phyloP scores from a whole-genome alignment of 768 basidiomycete genomes.

The Cystobasidiopsis lactophilus region DNA sequence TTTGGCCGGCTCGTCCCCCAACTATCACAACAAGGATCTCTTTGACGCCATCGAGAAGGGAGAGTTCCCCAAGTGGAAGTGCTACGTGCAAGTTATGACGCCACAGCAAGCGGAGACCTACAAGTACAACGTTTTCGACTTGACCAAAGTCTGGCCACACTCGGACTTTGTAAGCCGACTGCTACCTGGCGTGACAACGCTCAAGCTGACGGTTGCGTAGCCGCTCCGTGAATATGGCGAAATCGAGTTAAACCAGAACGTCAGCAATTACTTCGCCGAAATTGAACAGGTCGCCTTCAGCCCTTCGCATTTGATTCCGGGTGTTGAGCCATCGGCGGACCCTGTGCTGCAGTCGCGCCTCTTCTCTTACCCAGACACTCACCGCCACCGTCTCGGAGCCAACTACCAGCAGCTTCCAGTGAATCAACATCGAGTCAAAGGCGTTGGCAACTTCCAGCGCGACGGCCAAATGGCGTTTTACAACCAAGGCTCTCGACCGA shows the following conservation, averaged over 20 bases:
- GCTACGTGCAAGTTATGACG: constrained; percentile 61
- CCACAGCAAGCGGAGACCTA: constrained; percentile 70
- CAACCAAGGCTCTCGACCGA: constrained; percentile 65
- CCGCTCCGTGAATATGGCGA: constrained; percentile 27
- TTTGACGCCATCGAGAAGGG: constrained; percentile 28
- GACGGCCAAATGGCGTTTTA: constrained; percentile 36
- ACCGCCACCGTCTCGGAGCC: constrained; percentile 25
- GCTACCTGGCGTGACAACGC: constrained; percentile 8
- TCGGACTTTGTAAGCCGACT: not conserved
- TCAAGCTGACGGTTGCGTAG: constrained; percentile 26
- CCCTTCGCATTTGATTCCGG: constrained; percentile 67
- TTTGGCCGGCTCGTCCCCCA: constrained; percentile 39
- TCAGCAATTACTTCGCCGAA: constrained; percentile 26
- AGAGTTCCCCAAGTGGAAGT: constrained; percentile 25
- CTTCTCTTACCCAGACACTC: constrained; percentile 55
- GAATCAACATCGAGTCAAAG: constrained; percentile 29
- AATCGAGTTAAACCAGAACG: constrained; percentile 27
- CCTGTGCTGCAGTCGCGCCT: constrained; percentile 83
- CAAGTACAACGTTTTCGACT: constrained; percentile 62
- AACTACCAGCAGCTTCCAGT: constrained; percentile 55
- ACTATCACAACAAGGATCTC: constrained; percentile 27
- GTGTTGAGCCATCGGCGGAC: constrained; percentile 73
- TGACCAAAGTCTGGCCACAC: constrained; percentile 39
- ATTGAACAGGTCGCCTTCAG: constrained; percentile 46
- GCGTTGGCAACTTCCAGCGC: constrained; percentile 70